phyloP scores from a whole-genome alignment of 345 rosid genomes.

The Diplotaxis tenuifolia region DNA sequence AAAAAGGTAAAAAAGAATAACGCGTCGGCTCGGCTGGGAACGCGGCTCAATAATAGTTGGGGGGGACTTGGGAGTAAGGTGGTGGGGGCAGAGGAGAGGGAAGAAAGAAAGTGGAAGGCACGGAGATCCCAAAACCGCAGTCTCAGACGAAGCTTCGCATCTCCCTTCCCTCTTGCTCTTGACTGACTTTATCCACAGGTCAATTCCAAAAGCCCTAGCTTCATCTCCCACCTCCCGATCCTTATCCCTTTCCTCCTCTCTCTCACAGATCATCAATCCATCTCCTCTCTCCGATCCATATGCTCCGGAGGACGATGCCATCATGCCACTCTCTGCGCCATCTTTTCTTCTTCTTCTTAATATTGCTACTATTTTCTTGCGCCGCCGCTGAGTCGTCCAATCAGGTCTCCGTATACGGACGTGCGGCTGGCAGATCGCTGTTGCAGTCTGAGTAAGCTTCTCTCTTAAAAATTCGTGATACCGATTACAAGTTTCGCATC shows the following conservation, averaged over 20 bases:
- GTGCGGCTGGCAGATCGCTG: slow-evolving; percentile 37
- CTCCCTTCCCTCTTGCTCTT: background rate
- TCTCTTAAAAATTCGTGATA: no score
- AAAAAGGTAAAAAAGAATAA: background rate
- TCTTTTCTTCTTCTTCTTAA: slow-evolving; percentile 23
- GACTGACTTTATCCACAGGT: slow-evolving; percentile 28
- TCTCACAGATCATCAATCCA: background rate
- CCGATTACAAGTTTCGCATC: no score
- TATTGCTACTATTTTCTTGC: slow-evolving; percentile 2
- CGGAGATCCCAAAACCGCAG: slow-evolving; percentile 40
- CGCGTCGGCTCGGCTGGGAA: background rate
- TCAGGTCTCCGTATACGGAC: background rate
- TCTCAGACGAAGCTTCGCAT: slow-evolving; percentile 38
- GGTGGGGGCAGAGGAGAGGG: background rate
- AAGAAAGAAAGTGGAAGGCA: slow-evolving; percentile 13
- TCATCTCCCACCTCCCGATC: background rate
- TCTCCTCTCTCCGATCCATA: slow-evolving; percentile 7
- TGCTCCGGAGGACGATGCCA: slow-evolving; percentile 5
- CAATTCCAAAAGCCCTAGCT: background rate
- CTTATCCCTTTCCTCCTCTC: background rate
- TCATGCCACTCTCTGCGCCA: slow-evolving; percentile 25
- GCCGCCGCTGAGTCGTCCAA: slow-evolving; percentile 1
- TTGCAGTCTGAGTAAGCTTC: slow-evolving; percentile 31
- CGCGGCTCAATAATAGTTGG: background rate
- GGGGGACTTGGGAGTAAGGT: no score